Conservation (phyloP, 2,329 filamentous ascomycete genomes). For the Phaeosphaeriaceae sp. region DNA sequence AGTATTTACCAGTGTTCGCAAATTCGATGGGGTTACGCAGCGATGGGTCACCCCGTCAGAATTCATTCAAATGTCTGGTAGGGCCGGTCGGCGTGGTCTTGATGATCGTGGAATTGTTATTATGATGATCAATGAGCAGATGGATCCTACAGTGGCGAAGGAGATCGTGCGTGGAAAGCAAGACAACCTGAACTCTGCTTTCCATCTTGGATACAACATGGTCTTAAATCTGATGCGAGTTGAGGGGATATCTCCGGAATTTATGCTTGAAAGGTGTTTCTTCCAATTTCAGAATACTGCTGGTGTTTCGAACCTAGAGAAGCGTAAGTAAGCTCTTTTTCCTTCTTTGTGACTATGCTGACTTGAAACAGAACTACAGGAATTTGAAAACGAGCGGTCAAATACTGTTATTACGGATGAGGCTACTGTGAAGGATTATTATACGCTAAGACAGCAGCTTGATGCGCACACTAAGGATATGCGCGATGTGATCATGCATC, state of each 20-base stretch:
- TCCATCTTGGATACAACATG: slow-evolving; percentile 99
- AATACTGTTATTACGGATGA: slow-evolving; percentile 83
- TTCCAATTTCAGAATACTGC: slow-evolving; percentile 97
- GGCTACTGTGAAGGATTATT: slow-evolving; percentile 89
- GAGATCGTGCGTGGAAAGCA: slow-evolving; percentile 96
- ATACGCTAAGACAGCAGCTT: slow-evolving; percentile 84
- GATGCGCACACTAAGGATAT: slow-evolving; percentile 86
- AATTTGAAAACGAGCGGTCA: slow-evolving; percentile 76
- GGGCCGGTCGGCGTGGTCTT: slow-evolving; percentile 93
- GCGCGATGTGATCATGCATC: slow-evolving; percentile 89
- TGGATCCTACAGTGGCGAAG: slow-evolving; percentile 93
- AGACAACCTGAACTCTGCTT: slow-evolving; percentile 96
- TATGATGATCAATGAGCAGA: slow-evolving; percentile 98
- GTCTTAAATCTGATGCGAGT: slow-evolving; percentile 94
- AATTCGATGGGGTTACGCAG: slow-evolving; percentile 83
- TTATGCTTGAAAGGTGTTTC: slow-evolving; percentile 98
- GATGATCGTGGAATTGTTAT: slow-evolving; percentile 98
- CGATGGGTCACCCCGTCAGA: slow-evolving; percentile 92
- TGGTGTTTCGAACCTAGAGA: slow-evolving; percentile 82
- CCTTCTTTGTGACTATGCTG: slow-evolving; percentile 3
- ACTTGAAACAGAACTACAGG: slow-evolving; percentile 66
- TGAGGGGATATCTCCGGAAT: slow-evolving; percentile 98
- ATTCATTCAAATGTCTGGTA: slow-evolving; percentile 98
- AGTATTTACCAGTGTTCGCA: slow-evolving; percentile 95
- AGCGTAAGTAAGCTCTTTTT: slow-evolving; percentile 50